Base-by-base conservation (phyloP, 2,329 filamentous ascomycete species). In the Exophiala sp. region DNA sequence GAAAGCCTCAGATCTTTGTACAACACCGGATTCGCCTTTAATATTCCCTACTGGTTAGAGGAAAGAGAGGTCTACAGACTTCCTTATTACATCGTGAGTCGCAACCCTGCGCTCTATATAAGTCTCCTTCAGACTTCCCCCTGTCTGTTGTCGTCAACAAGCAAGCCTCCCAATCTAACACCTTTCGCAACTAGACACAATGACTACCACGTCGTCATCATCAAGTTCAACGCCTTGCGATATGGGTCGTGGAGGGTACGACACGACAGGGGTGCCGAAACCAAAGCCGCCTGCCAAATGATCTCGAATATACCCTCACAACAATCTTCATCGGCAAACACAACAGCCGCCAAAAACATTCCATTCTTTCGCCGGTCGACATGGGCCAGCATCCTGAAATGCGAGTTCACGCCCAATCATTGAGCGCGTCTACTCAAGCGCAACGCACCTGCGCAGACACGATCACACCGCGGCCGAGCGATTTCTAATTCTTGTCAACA, bases 231-330 rank as follows among this genome's bases (percentile, higher is more conserved):
- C 54, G 43, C 50, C 59, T 40, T 62, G 60, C 66, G 76, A 78
- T 65, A 77, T 78, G 75, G 76, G 75, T 55, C 72, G 76, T 59
- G 76, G 76, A 53, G 75, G 73, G 54, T 78, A 78, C 58, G 76
- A 78, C 60, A 78, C 76, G 38, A 78, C 76, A 5, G 76, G 76
- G 24, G 74, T 78, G 18, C 74, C 75, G 60, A 77, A 78, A 66
- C 76, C 75, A 40, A 73, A 74, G 62, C 75, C 75, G 58, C 66
- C 65, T 57, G 64, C 62, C 57, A 63, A 57, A 56, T 55, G 54
- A 55, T n/a, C 16, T 21, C 18, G n/a, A 16, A n/a, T 24, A n/a
- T 18, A 34, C 14, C 36, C 34, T 14, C 43, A 45, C 42, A n/a
- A 41, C 20, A 21, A 42, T 20, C 32, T 21, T 38, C 14, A 34